Conservation (phyloP, 2,329 filamentous ascomycete genomes). For the Metarhizium anisopliae region DNA sequence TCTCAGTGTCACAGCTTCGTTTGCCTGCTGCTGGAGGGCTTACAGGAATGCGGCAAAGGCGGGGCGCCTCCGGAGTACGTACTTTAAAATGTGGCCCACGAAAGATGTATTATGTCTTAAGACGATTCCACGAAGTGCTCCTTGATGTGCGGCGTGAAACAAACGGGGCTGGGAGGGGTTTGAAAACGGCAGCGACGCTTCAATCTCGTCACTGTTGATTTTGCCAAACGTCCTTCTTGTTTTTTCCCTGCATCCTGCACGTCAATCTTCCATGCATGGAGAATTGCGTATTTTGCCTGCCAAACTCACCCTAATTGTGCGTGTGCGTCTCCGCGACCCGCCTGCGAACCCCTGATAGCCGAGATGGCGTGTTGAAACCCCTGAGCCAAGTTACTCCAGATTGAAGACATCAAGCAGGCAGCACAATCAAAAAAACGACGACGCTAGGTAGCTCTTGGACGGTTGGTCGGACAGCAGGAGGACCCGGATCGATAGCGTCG, state of each 20-base stretch:
- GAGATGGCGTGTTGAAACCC: not conserved
- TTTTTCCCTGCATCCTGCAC: too few relatives aligned
- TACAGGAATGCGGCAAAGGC: not conserved
- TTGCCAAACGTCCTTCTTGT: too few relatives aligned
- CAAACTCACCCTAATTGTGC: not conserved
- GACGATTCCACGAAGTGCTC: too few relatives aligned
- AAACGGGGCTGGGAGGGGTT: too few relatives aligned
- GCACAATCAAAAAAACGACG: not conserved
- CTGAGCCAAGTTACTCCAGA: not conserved
- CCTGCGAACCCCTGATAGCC: not conserved
- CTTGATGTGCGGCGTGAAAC: too few relatives aligned
- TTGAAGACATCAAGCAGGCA: not conserved
- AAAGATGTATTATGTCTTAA: too few relatives aligned
- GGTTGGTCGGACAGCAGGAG: constrained; percentile 2
- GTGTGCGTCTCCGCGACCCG: not conserved
- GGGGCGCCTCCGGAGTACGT: not conserved
- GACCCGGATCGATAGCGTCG: not conserved
- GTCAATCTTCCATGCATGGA: too few relatives aligned
- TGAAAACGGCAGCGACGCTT: too few relatives aligned
- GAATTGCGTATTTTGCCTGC: not conserved
- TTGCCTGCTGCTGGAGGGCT: not conserved
- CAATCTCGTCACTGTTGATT: too few relatives aligned
- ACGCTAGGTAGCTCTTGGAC: not conserved
- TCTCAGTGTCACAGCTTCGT: not conserved
- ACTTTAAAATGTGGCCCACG: too few relatives aligned